Evolutionary conservation across 2,329 filamentous ascomycete genomes (phyloP).

Genomic region (Thelonectria blattea): DNA sequence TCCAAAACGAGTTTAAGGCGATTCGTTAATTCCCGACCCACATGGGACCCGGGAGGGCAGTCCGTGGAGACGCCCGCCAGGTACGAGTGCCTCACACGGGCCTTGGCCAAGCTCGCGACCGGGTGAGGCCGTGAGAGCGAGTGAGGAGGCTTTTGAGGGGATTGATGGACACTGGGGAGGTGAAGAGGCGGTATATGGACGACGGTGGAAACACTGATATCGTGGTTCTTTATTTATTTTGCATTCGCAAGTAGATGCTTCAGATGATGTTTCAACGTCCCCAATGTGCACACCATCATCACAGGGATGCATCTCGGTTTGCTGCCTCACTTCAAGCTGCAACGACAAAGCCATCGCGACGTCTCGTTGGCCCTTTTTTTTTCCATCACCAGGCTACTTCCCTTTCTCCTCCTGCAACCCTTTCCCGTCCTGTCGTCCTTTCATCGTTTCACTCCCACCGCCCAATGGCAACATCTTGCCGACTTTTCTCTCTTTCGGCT

Average conservation of each 20-base stretch:
- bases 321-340: not conserved
- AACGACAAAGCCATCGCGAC: conserved; percentile 11
- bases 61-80: conserved; percentile 16
- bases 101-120: not conserved
- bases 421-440: not conserved
- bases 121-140: not conserved
- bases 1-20: conserved; percentile 15
- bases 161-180: not conserved
- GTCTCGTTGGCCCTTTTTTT: conserved; percentile 8
- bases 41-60: conserved; percentile 14
- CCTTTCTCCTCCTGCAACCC: conserved; percentile 3
- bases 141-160: not conserved
- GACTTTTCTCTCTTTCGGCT: not conserved
- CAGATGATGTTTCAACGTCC: not conserved
- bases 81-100: conserved; percentile 2
- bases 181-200: not conserved
- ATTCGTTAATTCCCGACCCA: conserved; percentile 21
- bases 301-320: conserved; percentile 1
- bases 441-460: not conserved
- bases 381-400: not conserved
- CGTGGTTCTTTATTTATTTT: not conserved
- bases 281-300: not conserved
- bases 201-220: not conserved
- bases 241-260: too few species aligned
- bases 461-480: conserved; percentile 3